Evolutionary conservation across 1,139 yeast genomes (phyloP).

Genomic region (Suhomyces choctaworum): DNA sequence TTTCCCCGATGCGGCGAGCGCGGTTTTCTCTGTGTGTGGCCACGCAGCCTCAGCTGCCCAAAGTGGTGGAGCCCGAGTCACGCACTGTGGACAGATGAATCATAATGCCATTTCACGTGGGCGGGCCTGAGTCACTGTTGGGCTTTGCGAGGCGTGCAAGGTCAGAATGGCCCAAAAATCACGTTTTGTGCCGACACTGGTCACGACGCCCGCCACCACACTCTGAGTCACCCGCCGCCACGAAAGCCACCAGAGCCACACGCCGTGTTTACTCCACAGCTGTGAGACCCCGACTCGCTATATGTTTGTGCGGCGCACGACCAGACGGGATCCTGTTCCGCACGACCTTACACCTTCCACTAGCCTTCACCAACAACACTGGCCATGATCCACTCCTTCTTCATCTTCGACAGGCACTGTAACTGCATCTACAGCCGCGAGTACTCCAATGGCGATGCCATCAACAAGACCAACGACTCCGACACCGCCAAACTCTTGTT

Average conservation of each 20-base stretch:
- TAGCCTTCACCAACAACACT: too few relatives aligned
- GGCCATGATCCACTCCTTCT: slow-evolving; percentile 64
- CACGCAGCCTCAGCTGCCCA: slow-evolving; percentile 1
- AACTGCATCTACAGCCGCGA: slow-evolving; percentile 73
- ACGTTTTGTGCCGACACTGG: too few relatives aligned
- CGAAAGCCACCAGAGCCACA: too few relatives aligned
- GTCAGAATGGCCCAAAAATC: too few relatives aligned
- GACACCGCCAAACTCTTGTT: slow-evolving; percentile 77
- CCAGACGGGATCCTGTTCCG: too few relatives aligned
- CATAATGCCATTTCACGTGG: slow-evolving; percentile 10
- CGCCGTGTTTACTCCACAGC: not conserved
- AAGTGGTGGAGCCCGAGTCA: slow-evolving; percentile 11
- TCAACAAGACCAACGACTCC: slow-evolving; percentile 58
- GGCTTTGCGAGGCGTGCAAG: too few relatives aligned
- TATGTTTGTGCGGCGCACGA: too few relatives aligned
- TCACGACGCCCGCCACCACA: too few relatives aligned
- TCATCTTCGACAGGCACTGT: slow-evolving; percentile 89
- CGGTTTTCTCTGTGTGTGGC: slow-evolving; percentile 10
- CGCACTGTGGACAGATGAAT: slow-evolving; percentile 7
- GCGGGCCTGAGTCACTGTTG: not conserved
- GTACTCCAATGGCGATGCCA: slow-evolving; percentile 37
- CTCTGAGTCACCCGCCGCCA: too few relatives aligned
- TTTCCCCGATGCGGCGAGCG: slow-evolving; percentile 5
- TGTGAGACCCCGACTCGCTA: too few relatives aligned
- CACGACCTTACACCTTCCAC: too few relatives aligned